Percentiles rank a stretch among this genome's conserved stretches.
These are phyloP conservation scores for Biscutella laevigata DNA, from an alignment of 441 rosid genomes.

Conservation along the genomic window DNA sequence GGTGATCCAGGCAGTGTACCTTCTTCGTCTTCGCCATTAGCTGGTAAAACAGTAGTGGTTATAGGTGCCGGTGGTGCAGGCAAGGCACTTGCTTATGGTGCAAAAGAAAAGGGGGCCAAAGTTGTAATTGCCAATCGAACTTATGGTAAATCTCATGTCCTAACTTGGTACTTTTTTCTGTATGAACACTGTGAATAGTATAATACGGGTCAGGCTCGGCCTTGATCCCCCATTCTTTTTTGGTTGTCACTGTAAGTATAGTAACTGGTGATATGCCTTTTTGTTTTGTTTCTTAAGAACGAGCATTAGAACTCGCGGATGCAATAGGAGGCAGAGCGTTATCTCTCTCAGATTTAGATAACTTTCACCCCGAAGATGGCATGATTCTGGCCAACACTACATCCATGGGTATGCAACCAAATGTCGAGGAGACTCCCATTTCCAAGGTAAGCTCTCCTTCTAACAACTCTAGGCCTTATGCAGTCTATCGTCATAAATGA, in stretches of 20 bases:
- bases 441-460: conserved; percentile 36
- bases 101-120: conserved; percentile 63
- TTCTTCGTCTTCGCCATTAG: conserved; percentile 38
- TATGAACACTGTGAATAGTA: not conserved
- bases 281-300: conserved; percentile 30
- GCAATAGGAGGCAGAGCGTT: conserved; percentile 50
- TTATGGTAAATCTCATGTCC: conserved; percentile 33
- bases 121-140: conserved; percentile 62
- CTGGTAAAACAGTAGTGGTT: conserved; percentile 61
- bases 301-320: conserved; percentile 51
- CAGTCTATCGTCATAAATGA: too few species aligned
- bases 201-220: not conserved
- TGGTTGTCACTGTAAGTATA: not conserved
- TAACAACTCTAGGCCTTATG: not conserved
- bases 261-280: conserved; percentile 9
- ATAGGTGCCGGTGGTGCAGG: conserved; percentile 85
- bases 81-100: conserved; percentile 74
- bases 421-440: conserved; percentile 50
- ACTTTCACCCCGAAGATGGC: conserved; percentile 51
- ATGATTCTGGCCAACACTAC: conserved; percentile 67
- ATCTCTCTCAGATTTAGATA: conserved; percentile 42
- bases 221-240: not conserved
- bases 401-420: conserved; percentile 76
- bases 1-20: conserved; percentile 20
- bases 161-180: not conserved